A percentile compares a stretch with the other conserved stretches of the same genome.
These are phyloP conservation scores for Saturnispora sekii DNA, from an alignment of 805 yeast species.

Conservation along the genomic window DNA sequence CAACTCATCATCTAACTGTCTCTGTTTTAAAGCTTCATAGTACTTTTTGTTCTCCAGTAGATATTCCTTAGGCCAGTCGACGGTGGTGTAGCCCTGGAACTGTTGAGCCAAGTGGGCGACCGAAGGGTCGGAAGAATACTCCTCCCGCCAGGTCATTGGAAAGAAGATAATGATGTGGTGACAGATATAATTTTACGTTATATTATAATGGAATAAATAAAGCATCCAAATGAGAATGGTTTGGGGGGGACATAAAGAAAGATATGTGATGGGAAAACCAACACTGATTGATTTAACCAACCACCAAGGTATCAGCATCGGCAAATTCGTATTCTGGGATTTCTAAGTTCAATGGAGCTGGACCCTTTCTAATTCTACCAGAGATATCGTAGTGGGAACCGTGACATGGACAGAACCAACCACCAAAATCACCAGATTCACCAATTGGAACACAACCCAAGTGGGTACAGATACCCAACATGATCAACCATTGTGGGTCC, in stretches of 20 bases:
- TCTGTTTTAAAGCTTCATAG: conserved; percentile 15
- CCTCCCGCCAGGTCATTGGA: conserved; percentile 9
- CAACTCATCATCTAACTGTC: conserved; percentile 3
- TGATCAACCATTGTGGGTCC: conserved; percentile 96
- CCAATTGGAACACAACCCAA: conserved; percentile 99
- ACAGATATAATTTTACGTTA: background rate
- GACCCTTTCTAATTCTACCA: conserved; percentile 99
- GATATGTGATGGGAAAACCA: too few species aligned
- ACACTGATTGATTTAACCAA: conserved; percentile 51
- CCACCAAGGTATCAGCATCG: conserved; percentile 68
- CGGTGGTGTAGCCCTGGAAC: conserved; percentile 53
- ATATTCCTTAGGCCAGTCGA: conserved; percentile 64
- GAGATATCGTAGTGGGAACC: conserved; percentile 99
- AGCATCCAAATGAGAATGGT: background rate
- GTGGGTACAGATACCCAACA: conserved; percentile 99
- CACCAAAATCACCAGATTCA: conserved; percentile 98
- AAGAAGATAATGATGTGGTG: too few species aligned
- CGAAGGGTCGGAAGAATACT: conserved; percentile 5
- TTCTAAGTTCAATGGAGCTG: conserved; percentile 98
- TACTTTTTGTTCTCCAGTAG: conserved; percentile 34
- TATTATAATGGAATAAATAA: background rate
- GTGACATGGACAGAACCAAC: conserved; percentile 99
- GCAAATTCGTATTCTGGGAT: conserved; percentile 82
- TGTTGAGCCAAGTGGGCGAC: conserved; percentile 27
- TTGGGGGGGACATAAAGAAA: background rate